phyloP scores from a whole-genome alignment of 371 early-diverging fungal species.

The Basidiobolus meristosporus region DNA sequence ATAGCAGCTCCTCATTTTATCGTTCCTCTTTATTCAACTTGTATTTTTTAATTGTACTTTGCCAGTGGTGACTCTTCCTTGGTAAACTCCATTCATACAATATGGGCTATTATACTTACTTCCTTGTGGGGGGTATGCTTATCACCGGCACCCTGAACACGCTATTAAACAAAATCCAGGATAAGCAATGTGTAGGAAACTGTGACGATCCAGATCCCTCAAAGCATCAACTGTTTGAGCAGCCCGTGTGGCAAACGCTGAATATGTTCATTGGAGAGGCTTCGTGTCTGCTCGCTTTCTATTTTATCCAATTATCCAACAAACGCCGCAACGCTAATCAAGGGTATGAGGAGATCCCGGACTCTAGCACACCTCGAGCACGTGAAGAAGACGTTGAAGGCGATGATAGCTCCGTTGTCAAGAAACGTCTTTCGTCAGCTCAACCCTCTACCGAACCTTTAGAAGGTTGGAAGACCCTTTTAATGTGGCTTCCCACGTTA shows the following conservation, averaged over 20 bases:
- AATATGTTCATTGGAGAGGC: slow-evolving; percentile 92
- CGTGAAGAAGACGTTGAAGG: too few species aligned
- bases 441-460: background rate
- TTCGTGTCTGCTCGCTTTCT: slow-evolving; percentile 34
- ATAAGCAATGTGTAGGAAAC: slow-evolving; percentile 73
- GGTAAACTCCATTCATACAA: too few species aligned
- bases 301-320: too few species aligned
- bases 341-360: too few species aligned
- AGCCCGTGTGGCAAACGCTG: slow-evolving; percentile 92
- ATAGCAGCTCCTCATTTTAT: too few species aligned
- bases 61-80: too few species aligned
- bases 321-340: too few species aligned
- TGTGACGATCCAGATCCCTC: slow-evolving; percentile 60
- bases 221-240: slow-evolving; percentile 64
- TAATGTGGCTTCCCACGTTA: slow-evolving; percentile 78
- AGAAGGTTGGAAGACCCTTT: background rate
- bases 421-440: too few species aligned
- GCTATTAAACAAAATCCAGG: slow-evolving; percentile 65
- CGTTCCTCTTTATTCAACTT: too few species aligned
- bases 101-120: slow-evolving; percentile 6
- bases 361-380: too few species aligned
- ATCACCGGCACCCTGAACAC: slow-evolving; percentile 70
- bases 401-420: too few species aligned
- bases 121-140: slow-evolving; percentile 59
- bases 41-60: too few species aligned